Conservation (phyloP, 352 stramenopile genomes). For the Peronosclerospora sorghi region DNA sequence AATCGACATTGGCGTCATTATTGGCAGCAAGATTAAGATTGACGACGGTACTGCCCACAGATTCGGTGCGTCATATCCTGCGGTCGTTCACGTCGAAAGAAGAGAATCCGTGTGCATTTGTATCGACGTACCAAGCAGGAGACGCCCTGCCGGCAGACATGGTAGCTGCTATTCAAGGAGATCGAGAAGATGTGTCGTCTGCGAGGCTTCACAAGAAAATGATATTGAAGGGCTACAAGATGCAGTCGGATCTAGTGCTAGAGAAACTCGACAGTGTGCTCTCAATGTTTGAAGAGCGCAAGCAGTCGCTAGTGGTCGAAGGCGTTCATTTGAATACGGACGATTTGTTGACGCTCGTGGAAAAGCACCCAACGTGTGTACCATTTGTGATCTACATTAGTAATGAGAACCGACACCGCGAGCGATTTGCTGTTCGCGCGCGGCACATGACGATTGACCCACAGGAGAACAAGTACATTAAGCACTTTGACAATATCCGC, state of each 20-base stretch:
- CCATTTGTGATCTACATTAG: constrained; percentile 86
- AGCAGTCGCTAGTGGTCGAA: constrained; percentile 79
- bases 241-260: constrained; percentile 72
- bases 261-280: constrained; percentile 77
- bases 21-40: constrained; percentile 63
- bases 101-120: constrained; percentile 70
- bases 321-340: constrained; percentile 81
- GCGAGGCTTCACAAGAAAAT: constrained; percentile 77
- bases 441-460: constrained; percentile 84
- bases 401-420: constrained; percentile 81
- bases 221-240: constrained; percentile 68
- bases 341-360: constrained; percentile 67
- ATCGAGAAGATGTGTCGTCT: constrained; percentile 41
- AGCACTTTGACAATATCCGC: constrained; percentile 86
- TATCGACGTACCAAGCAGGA: constrained; percentile 83
- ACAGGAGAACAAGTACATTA: constrained; percentile 87
- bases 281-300: constrained; percentile 76
- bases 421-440: constrained; percentile 73
- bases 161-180: constrained; percentile 34
- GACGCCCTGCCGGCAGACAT: constrained; percentile 46
- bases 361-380: constrained; percentile 72
- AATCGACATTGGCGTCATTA: constrained; percentile 76
- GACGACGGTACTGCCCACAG: constrained; percentile 74
- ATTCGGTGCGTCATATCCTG: constrained; percentile 78
- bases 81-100: constrained; percentile 73